Base-by-base conservation (phyloP, 2,329 filamentous ascomycete species). In the Elsinoe fawcettii region DNA sequence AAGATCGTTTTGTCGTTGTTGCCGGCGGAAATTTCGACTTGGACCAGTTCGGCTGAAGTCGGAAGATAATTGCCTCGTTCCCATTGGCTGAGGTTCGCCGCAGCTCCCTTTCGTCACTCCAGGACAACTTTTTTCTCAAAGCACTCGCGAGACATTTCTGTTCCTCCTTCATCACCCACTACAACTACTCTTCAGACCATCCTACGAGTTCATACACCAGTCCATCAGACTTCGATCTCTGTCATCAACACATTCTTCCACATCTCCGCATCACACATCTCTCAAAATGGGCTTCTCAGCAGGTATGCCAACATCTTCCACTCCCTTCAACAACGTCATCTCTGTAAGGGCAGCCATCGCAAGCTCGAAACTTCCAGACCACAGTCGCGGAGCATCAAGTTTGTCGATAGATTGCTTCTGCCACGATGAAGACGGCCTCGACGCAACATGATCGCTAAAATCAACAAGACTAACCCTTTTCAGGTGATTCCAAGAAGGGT, bases 401-500 rank as follows among this genome's bases (percentile, higher is more conserved):
- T 34, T 20, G 25, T 25, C 5, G 27, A n/a, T 23, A 5, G 12
- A 20, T 25, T 18, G 14, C 14, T n/a, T 47, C 22, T 18, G 25
- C 23, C 25, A 22, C n/a, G 20, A 22, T 20, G 6, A 16, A 43
- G 16, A 8, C 39, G 39, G 3, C 6, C 7, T 43, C 4, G 1
- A 43, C 20, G 39, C 39, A 43, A 43, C 3, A 12, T 47, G 14
- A 22, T 11, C 23, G 11, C 18, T 12, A 9, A 27, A 20, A 34
- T 2, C 14, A 51, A 11, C 18, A 32, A 18, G n/a, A 51, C 34
- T 53, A 18, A 53, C 49, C 16, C 16, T 23, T 11, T 65, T 41
- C 71, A 96, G 91, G 90, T 82, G 90, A 96, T 77, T 71, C 80
- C 71, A 90, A 91, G 82, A 96, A 96, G 87, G 92, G 92, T 83